phyloP scores from a whole-genome alignment of 495 filamentous ascomycete species.

The Hypoxylon trugodes region DNA sequence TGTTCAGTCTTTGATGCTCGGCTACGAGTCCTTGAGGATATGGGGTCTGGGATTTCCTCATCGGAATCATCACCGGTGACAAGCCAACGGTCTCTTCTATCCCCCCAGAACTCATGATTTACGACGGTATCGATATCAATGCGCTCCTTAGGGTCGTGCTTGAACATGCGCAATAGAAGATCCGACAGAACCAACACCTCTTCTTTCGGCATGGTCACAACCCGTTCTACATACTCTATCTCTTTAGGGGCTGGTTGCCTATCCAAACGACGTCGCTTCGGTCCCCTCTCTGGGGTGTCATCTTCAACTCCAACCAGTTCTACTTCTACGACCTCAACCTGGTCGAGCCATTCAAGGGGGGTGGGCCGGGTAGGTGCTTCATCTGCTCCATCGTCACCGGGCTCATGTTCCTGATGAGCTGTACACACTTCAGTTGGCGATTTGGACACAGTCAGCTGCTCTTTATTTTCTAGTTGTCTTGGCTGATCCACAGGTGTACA shows the following conservation, averaged over 20 bases:
- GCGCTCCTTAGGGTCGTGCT: conserved; percentile 34
- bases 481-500: not conserved
- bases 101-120: conserved; percentile 21
- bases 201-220: conserved; percentile 8
- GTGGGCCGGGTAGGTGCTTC: not conserved
- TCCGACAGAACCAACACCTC: conserved; percentile 36
- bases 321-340: no score
- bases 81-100: conserved; percentile 11
- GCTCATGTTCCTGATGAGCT: not conserved
- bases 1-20: not conserved
- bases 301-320: conserved; percentile 4
- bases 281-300: not conserved
- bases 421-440: not conserved
- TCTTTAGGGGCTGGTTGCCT: not conserved
- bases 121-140: conserved; percentile 19
- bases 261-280: conserved; percentile 7
- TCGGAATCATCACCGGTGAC: not conserved
- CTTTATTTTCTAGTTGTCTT: not conserved
- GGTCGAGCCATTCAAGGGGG: no score
- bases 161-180: conserved; percentile 33
- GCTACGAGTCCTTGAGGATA: conserved; percentile 25
- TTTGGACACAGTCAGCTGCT: not conserved
- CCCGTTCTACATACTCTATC: conserved; percentile 1
- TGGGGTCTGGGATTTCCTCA: conserved; percentile 13
- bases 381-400: not conserved